A percentile compares a stretch with the other conserved stretches of the same genome.
Evolutionary conservation across 441 rosid species (phyloP).

Genomic region (Manihot esculenta): DNA sequence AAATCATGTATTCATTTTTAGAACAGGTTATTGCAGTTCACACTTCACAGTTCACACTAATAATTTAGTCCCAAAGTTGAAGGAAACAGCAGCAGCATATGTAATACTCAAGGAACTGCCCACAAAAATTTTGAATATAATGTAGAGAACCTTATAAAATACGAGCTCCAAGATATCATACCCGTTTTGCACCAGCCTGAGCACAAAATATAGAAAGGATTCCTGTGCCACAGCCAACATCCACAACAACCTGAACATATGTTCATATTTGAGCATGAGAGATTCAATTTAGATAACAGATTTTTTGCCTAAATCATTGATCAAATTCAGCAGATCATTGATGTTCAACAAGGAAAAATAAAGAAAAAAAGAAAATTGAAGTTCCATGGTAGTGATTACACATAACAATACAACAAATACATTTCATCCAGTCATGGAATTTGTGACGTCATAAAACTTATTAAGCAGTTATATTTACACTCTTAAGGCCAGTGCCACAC

Average conservation of each 20-base stretch:
- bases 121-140: background rate
- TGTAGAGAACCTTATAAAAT: background rate
- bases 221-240: constrained; percentile 99
- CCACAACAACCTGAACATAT: constrained; percentile 75
- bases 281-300: background rate
- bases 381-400: background rate
- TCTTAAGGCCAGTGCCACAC: background rate
- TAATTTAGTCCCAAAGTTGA: constrained; percentile 4
- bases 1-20: background rate
- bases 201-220: constrained; percentile 98
- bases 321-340: constrained; percentile 1
- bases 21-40: background rate
- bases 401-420: background rate
- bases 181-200: constrained; percentile 97
- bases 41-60: background rate
- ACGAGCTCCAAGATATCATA: constrained; percentile 28
- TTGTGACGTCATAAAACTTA: background rate
- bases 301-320: background rate
- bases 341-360: background rate
- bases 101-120: background rate
- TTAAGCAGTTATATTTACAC: background rate
- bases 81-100: constrained; percentile 11
- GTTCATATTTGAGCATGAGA: constrained; percentile 21
- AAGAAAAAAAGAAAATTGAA: background rate
- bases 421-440: background rate